A percentile compares a stretch with the other conserved stretches of the same genome.
Conservation (phyloP, 768 basidiomycete species). For the Amanita rubescens region DNA sequence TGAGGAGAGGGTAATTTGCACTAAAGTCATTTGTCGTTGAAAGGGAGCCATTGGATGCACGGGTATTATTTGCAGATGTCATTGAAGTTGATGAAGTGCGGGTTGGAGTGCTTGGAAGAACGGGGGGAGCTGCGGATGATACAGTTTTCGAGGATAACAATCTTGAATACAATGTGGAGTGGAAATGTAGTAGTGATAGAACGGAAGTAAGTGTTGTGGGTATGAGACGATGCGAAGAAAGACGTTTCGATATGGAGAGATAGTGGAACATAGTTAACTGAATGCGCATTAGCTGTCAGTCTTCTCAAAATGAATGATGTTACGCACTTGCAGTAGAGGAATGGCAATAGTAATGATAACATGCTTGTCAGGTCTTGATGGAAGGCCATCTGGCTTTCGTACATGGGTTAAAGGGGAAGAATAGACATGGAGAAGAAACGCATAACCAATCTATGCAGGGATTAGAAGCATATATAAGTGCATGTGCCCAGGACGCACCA, state of each 20-base stretch:
- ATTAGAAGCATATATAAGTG: not conserved
- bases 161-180: constrained; percentile 45
- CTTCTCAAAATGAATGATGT: not conserved
- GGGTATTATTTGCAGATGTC: constrained; percentile 8
- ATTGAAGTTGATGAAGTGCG: constrained; percentile 12
- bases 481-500: constrained; percentile 38
- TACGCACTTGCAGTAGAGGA: constrained; percentile 61
- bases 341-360: constrained; percentile 65
- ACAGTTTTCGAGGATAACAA: constrained; percentile 5
- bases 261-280: constrained; percentile 60
- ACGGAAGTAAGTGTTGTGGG: constrained; percentile 59
- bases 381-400: constrained; percentile 31
- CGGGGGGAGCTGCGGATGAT: not conserved
- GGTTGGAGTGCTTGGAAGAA: constrained; percentile 8
- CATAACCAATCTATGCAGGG: constrained; percentile 57
- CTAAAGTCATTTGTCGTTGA: not conserved
- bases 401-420: constrained; percentile 56
- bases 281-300: not conserved
- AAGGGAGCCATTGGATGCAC: not conserved
- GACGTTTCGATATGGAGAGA: constrained; percentile 54
- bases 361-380: constrained; percentile 66
- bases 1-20: constrained; percentile 57
- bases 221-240: constrained; percentile 60
- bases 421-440: constrained; percentile 70
- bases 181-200: constrained; percentile 60